Evolutionary conservation across 1,284 basidiomycete species (phyloP), one percentile per base, ranked within the genome.

Genomic region (Microbotryum violaceum): DNA sequence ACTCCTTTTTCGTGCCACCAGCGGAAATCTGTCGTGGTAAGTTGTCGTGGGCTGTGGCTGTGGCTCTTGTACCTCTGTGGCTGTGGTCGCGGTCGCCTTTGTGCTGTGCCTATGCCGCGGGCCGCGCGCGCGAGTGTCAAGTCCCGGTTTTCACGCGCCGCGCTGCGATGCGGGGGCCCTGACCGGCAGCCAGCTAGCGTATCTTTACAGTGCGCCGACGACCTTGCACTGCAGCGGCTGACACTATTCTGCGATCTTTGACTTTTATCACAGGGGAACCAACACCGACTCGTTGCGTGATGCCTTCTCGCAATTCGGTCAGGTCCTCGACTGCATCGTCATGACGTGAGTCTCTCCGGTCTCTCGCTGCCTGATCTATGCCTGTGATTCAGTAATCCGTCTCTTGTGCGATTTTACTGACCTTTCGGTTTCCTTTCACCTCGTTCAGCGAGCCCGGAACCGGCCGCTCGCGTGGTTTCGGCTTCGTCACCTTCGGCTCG

Each of bases 251-350:
- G 0, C 45, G 16, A 31, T 45, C 25, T 37, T 14, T 8, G 20
- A 18, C 6, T 47, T 44, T 25, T 21, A 23, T 33, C 31, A 0
- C 55, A 61, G 63, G 61, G 59, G 61, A 58, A 69, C 63, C 59
- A 65, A 63, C 61, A 64, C 60, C 59, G 65, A 69, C 49, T 51
- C 59, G 21, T 62, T 69, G 53, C 63, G 62, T 31, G 62, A 70
- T 50, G 62, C 64, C 42, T 70, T 70, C 60, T 46, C 37, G 9
- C 59, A 62, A 50, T 68, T 66, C 62, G 68, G 68, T 49, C 64
- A 68, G 60, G 54, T 70, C 50, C 51, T 60, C 51, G 68, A 70
- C 68, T 68, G 64, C 62, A 66, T 70, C 62, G 68, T 69, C 65
- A 69, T 69, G 68, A 69, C 68, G 66, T 68, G 61, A n/a, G 65